Evolutionary conservation across 148 eudicot species (phyloP), one percentile per base, ranked within the genome.

Genomic region (Chenopodium suecicum): DNA sequence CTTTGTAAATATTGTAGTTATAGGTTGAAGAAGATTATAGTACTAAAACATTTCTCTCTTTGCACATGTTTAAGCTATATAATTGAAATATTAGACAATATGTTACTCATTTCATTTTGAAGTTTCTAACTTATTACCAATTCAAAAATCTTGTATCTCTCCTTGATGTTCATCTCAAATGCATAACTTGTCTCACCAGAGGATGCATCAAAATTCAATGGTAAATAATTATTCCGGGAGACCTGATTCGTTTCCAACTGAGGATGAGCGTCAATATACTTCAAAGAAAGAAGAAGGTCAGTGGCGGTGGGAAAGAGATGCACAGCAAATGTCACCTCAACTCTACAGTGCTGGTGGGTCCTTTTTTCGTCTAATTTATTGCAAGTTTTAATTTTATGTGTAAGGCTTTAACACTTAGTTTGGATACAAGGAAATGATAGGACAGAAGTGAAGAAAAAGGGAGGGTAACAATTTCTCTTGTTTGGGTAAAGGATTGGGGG

Each of bases 301-400:
- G 73, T 82, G 90, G 88, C 85, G 86, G 31, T 82, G 87, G 85
- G 90, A 88, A 63, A 84, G 86, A 81, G 82, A 88, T 80, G 85
- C 88, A 8, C 90, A 83, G 77, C 79, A 79, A 77, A 79, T 86
- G 86, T 83, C 87, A 7, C 86, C 90, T 56, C 76, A 70, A 37
- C 84, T 80, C 34, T 84, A 84, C 79, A 80, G 83, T 52, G 88
- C 84, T 70, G 90, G 90, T 80, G 67, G 37, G 85, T 63, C 25
- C 82, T 17, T 0, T 60, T 75, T 37, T 52, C 60, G 27, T 3
- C 1, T 20, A 74, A 50, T 52, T 74, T 25, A 31, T 25, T 44
- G n/a, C 16, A 22, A 75, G 73, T 66, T 70, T 78, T 16, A n/a
- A 56, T 29, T 54, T 56, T 1, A 25, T 78, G 69, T 68, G 63